A percentile compares a stretch with the other conserved stretches of the same genome.
Conservation (phyloP, 2,329 filamentous ascomycete species). For the Diaporthe sp. region DNA sequence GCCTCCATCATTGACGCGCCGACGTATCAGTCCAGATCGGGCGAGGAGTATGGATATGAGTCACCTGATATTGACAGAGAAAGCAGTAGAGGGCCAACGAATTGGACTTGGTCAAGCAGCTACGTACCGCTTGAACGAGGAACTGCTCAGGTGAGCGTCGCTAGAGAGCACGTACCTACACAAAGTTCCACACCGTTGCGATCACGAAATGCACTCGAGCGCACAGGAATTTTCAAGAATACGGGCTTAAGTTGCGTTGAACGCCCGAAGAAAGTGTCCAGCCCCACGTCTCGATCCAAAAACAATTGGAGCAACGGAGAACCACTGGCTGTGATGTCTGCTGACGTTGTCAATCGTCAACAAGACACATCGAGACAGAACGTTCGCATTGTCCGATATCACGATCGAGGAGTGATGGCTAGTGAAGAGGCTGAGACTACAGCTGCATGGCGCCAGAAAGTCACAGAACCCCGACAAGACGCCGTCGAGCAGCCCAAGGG, state of each 20-base stretch:
- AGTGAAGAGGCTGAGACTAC: neutral
- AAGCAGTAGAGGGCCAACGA: constrained; percentile 41
- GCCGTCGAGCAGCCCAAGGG: neutral
- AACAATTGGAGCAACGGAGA: neutral
- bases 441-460: neutral
- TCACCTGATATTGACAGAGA: neutral
- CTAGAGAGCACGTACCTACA: neutral
- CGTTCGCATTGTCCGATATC: constrained; percentile 42
- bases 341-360: neutral
- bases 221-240: constrained; percentile 24
- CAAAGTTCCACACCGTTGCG: neutral
- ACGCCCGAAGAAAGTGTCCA: neutral
- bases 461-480: neutral
- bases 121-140: neutral
- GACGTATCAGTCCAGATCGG: neutral
- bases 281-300: neutral
- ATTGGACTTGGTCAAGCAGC: constrained; percentile 46
- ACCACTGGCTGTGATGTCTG: neutral
- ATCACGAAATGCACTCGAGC: constrained; percentile 1
- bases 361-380: neutral
- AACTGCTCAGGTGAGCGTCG: neutral
- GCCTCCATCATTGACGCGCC: neutral
- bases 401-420: constrained; percentile 43
- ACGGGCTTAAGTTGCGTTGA: neutral
- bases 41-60: neutral